Base-by-base conservation (phyloP, 2,329 filamentous ascomycete genomes). In the Penicillium concentricum region DNA sequence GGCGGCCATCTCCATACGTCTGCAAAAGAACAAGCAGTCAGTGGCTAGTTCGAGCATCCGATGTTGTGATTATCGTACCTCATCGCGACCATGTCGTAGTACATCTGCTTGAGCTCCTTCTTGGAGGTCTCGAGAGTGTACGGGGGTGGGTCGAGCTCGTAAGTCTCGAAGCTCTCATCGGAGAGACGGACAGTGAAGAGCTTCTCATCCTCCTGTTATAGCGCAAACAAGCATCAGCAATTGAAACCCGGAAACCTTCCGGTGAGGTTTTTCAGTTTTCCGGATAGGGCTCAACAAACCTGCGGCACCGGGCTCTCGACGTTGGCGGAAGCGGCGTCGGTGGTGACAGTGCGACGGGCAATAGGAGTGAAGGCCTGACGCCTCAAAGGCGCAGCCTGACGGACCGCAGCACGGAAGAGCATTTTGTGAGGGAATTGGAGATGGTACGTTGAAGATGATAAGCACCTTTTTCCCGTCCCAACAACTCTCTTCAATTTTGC, bases 1-100 rank as follows among this genome's bases (percentile, higher is more conserved):
- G 81, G 94, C 92, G 67, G 93, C 92, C 93, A 99, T 96, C 81
- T 99, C 94, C 94, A 99, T 96, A 78, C 96, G 94, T 81, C 92
- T 96, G 69, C 54, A 62, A 51, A 22, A n/a, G 41, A 60, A 35
- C 50, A 52, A 42, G 38, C 34, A 57, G 20, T 41, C 26, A 54
- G 57, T 59, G 6, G 22, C 34, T n/a, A 24, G 39, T 24, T 18
- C 13, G 24, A 26, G 13, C 13, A 28, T 30, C 30, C 18, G 9
- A 3, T 28, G 5, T 20, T 20, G 13, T 37, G 18, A 7, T 37
- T 46, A 22, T 22, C 87, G 77, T 90, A 96, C 92, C 93, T 87
- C 73, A 92, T 87, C 66, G 86, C 82, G 54, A 97, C 93, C 94
- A 99, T 97, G 78, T 97, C 91, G 78, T 88, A 88, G 86, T 99